A percentile compares a stretch with the other conserved stretches of the same genome.
Evolutionary conservation across 257 asterid species (phyloP).

Genomic region (Ilex asprella): DNA sequence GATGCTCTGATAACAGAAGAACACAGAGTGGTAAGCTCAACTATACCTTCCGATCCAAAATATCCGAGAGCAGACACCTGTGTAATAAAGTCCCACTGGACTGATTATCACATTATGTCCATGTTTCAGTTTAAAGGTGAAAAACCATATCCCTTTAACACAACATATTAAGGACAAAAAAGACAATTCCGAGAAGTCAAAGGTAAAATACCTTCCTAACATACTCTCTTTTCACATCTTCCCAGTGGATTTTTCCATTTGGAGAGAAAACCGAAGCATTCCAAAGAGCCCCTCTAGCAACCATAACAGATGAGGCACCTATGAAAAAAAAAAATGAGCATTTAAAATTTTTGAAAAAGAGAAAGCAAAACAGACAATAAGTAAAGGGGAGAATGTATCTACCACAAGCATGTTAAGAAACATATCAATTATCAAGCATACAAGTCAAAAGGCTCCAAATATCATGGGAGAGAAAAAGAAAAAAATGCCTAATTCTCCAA

Average conservation of each 20-base stretch:
- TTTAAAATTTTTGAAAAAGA: not conserved
- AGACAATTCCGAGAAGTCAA: not conserved
- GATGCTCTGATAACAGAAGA: slow-evolving; percentile 55
- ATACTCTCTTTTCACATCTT: slow-evolving; percentile 70
- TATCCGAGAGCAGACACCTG: not conserved
- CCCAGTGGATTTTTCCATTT: slow-evolving; percentile 64
- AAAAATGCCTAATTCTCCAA: not conserved
- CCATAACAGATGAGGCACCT: slow-evolving; percentile 98
- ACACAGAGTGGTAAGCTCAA: slow-evolving; percentile 13
- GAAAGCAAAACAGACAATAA: slow-evolving; percentile 7
- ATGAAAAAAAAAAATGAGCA: slow-evolving; percentile 11
- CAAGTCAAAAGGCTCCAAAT: not conserved
- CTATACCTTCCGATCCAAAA: not conserved
- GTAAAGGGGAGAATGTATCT: not conserved
- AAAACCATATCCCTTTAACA: no score
- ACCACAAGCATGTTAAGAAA: not conserved
- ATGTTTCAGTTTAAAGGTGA: no score
- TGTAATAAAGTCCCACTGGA: no score
- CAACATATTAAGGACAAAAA: no score
- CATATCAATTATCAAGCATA: not conserved
- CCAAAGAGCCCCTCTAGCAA: slow-evolving; percentile 98
- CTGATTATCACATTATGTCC: no score
- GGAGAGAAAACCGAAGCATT: slow-evolving; percentile 89
- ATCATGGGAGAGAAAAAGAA: not conserved
- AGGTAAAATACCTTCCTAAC: slow-evolving; percentile 60